Evolutionary conservation across 495 filamentous ascomycete genomes (phyloP), one percentile per base, ranked within the genome.

Genomic region (Bacidia rubella): DNA sequence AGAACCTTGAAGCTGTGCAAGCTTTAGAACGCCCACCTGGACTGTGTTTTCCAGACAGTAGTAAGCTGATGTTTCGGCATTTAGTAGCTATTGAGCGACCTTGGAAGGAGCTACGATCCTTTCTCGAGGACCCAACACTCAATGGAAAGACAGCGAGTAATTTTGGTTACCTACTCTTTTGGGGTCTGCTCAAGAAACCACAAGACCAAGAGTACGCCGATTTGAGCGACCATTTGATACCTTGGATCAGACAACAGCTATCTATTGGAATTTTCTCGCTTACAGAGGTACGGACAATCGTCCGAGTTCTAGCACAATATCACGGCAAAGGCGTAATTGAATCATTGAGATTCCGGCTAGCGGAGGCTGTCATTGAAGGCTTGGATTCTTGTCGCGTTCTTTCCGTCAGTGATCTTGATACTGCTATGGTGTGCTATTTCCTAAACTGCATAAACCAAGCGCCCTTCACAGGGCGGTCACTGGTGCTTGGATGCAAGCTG

Each of bases 81-180:
- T 53, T 75, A 38, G 57, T 70, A 12, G 48, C 57, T 23, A 56
- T 49, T 40, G 45, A 26, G 21, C 27, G 49, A 35, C 22, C 27
- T 24, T 29, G 61, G 55, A 29, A 63, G 15, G 60, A 66, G 52
- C 58, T 68, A 0, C 52, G 68, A n/a, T 48, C 58, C 9, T 75
- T 75, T 35, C 47, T 76, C 23, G 67, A 70, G 41, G 72, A 77
- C 47, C 62, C 61, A 0, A 60, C 60, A 24, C 46, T 76, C 27
- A 74, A 74, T 49, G 63, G 60, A 24, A 59, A 49, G 3, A 66
- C 68, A 12, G 64, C 70, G 11, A 60, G 67, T 1, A 76, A 75
- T 48, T 59, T 45, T 46, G 55, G 12, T 55, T 63, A 3, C 55
- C 67, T 42, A 47, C 66, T 46, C 26, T 57, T 57, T 26, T 65